A percentile compares a stretch with the other conserved stretches of the same genome.
These are phyloP conservation scores for Whalleya microplaca DNA, from an alignment of 2,329 filamentous ascomycete genomes.

Conservation along the genomic window DNA sequence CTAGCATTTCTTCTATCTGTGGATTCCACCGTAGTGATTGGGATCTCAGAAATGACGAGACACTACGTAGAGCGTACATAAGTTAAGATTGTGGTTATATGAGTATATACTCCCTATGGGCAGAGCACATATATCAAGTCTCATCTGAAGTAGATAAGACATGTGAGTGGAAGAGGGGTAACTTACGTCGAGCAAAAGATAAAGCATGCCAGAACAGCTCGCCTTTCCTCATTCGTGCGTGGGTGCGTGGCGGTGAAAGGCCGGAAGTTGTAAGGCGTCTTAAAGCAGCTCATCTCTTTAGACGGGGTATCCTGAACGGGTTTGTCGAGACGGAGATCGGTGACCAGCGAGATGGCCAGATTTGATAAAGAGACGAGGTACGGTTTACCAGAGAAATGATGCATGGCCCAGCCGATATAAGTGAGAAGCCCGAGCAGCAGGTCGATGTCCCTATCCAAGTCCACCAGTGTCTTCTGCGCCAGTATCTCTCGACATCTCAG, in stretches of 20 bases:
- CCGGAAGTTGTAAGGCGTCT: constrained; percentile 22
- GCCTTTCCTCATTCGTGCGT: constrained; percentile 39
- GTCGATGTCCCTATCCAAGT: constrained; percentile 55
- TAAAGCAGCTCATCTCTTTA: constrained; percentile 30
- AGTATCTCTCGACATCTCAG: constrained; percentile 48
- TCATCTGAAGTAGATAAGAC: background rate
- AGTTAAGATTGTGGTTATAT: background rate
- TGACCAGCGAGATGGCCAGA: constrained; percentile 47
- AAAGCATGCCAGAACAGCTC: constrained; percentile 36
- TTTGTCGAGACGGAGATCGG: constrained; percentile 50
- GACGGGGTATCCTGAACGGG: constrained; percentile 27
- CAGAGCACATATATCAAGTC: no score
- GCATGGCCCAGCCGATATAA: constrained; percentile 46
- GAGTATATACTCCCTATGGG: no score
- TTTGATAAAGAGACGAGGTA: constrained; percentile 49
- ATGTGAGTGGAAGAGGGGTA: background rate
- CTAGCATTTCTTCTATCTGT: constrained; percentile 61
- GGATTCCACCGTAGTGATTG: constrained; percentile 56
- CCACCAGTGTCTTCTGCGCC: constrained; percentile 50
- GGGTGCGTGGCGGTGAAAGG: constrained; percentile 1
- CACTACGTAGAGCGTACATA: constrained; percentile 13
- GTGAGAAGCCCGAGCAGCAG: constrained; percentile 54
- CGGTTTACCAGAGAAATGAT: constrained; percentile 42
- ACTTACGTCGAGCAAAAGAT: constrained; percentile 34
- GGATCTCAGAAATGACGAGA: constrained; percentile 31